Percentiles rank a stretch among this genome's conserved stretches.
Conservation (phyloP, 768 basidiomycete species). For the Hypholoma fasciculare region DNA sequence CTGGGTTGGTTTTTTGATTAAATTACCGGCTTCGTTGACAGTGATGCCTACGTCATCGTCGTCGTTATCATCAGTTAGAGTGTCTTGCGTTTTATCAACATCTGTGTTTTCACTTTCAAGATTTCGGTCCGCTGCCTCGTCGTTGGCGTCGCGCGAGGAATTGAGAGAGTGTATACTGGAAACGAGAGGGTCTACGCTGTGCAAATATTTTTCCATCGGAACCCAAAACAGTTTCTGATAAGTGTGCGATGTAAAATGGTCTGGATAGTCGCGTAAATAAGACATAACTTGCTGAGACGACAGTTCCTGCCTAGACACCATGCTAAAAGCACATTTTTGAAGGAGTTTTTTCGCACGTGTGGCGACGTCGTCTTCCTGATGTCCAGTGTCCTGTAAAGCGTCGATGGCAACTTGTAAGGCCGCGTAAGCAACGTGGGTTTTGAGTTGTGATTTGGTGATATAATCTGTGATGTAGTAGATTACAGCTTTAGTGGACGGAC, state of each 20-base stretch:
- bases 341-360: not conserved
- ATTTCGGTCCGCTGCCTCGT: not conserved
- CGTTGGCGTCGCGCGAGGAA: too few relatives aligned
- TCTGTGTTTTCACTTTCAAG: too few relatives aligned
- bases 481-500: slow-evolving; percentile 38
- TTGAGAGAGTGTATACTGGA: too few relatives aligned
- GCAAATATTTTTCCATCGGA: too few relatives aligned
- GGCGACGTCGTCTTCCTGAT: too few relatives aligned
- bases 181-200: too few relatives aligned
- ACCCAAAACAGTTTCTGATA: too few relatives aligned
- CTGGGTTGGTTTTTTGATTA: not conserved
- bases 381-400: too few relatives aligned
- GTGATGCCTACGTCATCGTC: slow-evolving; percentile 8
- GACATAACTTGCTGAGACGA: slow-evolving; percentile 36
- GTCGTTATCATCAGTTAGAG: too few relatives aligned
- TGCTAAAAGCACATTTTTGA: slow-evolving; percentile 28
- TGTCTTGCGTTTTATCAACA: too few relatives aligned
- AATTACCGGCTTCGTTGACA: not conserved
- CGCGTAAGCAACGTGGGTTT: slow-evolving; percentile 39
- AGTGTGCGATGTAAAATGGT: too few relatives aligned
- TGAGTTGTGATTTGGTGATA: slow-evolving; percentile 43
- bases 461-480: slow-evolving; percentile 51
- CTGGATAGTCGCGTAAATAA: slow-evolving; percentile 18
- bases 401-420: slow-evolving; percentile 35
- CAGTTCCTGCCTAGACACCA: slow-evolving; percentile 39